Percentiles rank a stretch among this genome's conserved stretches.
Conservation (phyloP, 2,329 filamentous ascomycete genomes). For the Hymenoscyphus fructigenus region DNA sequence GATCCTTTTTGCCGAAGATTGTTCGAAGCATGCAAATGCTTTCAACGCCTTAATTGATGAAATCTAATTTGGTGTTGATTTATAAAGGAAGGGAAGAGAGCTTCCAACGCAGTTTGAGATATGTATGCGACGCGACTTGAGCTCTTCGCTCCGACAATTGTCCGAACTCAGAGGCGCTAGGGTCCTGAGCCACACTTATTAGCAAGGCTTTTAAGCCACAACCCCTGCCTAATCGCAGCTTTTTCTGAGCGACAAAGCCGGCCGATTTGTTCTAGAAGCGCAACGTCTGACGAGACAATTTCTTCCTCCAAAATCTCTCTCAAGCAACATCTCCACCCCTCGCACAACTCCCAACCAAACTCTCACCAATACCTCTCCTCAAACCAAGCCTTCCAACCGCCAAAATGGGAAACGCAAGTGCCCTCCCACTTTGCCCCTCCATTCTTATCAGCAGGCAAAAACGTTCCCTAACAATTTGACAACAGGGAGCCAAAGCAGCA, state of each 20-base stretch:
- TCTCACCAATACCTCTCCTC: not conserved
- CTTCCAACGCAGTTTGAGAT: not conserved
- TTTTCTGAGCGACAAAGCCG: not conserved
- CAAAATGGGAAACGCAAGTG: slow-evolving; percentile 29
- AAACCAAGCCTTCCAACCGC: slow-evolving; percentile 5
- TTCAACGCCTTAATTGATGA: slow-evolving; percentile 9
- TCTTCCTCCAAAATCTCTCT: slow-evolving; percentile 1
- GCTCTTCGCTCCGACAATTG: slow-evolving; percentile 4
- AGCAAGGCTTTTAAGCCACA: not conserved
- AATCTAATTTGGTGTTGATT: slow-evolving; percentile 21
- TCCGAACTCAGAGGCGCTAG: not conserved
- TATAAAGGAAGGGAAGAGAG: slow-evolving; percentile 15
- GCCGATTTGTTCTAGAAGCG: slow-evolving; percentile 2
- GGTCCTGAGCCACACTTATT: not conserved
- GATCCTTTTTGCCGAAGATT: slow-evolving; percentile 21
- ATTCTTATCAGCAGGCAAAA: not conserved
- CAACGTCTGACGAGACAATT: slow-evolving; percentile 5
- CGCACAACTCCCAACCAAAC: not conserved
- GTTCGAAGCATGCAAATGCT: slow-evolving; percentile 21
- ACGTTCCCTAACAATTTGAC: slow-evolving; percentile 2
- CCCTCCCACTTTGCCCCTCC: not conserved
- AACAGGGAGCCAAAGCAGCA: slow-evolving; percentile 63
- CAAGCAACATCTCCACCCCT: slow-evolving; percentile 6
- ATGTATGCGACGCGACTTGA: slow-evolving; percentile 8
- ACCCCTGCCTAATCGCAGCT: not conserved